Evolutionary conservation across 495 filamentous ascomycete genomes (phyloP).

Genomic region (Penicillium canescens): DNA sequence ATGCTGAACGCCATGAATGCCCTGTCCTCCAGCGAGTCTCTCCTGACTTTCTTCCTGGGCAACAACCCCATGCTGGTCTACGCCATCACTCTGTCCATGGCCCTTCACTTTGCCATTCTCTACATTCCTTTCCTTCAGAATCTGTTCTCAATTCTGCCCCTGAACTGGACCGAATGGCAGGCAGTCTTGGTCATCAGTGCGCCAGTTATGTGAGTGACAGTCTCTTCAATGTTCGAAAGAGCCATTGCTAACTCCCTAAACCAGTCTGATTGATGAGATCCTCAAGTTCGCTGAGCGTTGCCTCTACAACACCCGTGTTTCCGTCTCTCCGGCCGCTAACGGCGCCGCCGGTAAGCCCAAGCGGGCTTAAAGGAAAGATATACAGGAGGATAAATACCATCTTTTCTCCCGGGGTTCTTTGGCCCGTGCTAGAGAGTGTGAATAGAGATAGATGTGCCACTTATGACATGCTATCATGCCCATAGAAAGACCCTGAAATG

Average conservation of each 20-base stretch:
- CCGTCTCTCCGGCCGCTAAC: conserved; percentile 22
- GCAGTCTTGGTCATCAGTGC: conserved; percentile 86
- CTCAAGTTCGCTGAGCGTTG: conserved; percentile 82
- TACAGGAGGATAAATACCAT: background rate
- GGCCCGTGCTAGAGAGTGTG: conserved; percentile 3
- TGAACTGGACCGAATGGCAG: conserved; percentile 90
- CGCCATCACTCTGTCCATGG: conserved; percentile 93
- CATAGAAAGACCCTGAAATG: conserved; percentile 20
- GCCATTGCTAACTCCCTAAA: conserved; percentile 13
- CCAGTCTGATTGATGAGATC: conserved; percentile 82
- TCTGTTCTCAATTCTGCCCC: conserved; percentile 87
- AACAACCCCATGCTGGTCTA: conserved; percentile 97
- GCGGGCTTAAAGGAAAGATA: conserved; percentile 30
- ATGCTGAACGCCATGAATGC: conserved; percentile 99
- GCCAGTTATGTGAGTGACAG: conserved; percentile 82
- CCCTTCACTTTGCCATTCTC: conserved; percentile 88
- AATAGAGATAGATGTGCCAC: conserved; percentile 26
- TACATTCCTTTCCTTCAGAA: conserved; percentile 89
- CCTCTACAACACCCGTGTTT: conserved; percentile 39
- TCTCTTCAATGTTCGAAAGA: background rate
- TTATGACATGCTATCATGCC: conserved; percentile 16
- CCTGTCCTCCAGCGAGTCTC: conserved; percentile 89
- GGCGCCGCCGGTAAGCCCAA: conserved; percentile 40
- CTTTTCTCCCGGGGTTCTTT: background rate
- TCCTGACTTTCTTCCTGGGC: conserved; percentile 91